A percentile compares a stretch with the other conserved stretches of the same genome.
phyloP scores from a whole-genome alignment of 1,284 basidiomycete genomes.

The Fistulinella cinereoalba region DNA sequence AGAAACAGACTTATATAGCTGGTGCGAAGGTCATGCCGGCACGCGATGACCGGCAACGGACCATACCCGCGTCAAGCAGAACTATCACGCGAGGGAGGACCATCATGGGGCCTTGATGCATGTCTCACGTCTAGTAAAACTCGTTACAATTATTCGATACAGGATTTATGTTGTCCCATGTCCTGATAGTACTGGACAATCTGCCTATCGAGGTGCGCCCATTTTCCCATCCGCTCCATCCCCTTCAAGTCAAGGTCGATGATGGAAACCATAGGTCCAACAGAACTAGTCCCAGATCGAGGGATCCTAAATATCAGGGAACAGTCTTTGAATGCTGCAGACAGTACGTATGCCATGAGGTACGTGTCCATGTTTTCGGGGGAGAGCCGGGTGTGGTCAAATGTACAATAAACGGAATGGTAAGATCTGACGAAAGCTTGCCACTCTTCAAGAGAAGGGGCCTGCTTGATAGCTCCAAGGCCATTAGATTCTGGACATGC shows the following conservation, averaged over 20 bases:
- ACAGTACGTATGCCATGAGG: constrained; percentile 76
- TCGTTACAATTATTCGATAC: constrained; percentile 36
- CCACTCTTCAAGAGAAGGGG: constrained; percentile 60
- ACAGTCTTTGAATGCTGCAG: constrained; percentile 96
- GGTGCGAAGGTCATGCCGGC: not conserved
- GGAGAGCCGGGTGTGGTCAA: constrained; percentile 40
- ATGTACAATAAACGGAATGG: constrained; percentile 32
- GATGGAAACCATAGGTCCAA: constrained; percentile 64
- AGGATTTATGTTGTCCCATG: constrained; percentile 34
- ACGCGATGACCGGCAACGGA: constrained; percentile 8
- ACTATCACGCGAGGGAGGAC: constrained; percentile 24
- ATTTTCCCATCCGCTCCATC: constrained; percentile 62
- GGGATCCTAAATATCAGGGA: constrained; percentile 72
- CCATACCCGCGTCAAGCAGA: constrained; percentile 14
- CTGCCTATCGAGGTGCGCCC: constrained; percentile 71
- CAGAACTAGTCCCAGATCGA: no score
- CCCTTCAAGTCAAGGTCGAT: constrained; percentile 90
- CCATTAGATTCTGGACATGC: constrained; percentile 11
- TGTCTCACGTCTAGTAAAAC: no score
- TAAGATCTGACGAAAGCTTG: constrained; percentile 56
- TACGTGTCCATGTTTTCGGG: constrained; percentile 53
- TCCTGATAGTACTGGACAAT: constrained; percentile 55
- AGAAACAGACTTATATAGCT: not conserved
- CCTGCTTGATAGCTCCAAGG: constrained; percentile 17
- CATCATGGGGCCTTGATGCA: no score